A percentile compares a stretch with the other conserved stretches of the same genome.
These are phyloP conservation scores for Fistulifera solaris DNA, from an alignment of 108 stramenopile species.

Conservation along the genomic window DNA sequence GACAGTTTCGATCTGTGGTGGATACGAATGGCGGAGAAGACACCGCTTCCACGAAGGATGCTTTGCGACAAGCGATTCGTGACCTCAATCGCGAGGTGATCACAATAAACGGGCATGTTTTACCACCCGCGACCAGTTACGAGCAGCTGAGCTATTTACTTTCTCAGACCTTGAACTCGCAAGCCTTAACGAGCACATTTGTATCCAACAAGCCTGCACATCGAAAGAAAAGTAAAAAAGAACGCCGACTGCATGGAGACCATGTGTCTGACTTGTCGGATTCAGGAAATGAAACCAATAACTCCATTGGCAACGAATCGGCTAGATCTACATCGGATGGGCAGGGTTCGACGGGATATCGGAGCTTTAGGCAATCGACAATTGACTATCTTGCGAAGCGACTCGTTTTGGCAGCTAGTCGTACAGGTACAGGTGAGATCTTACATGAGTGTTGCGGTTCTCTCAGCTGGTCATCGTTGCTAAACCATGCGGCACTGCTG, in stretches of 20 bases:
- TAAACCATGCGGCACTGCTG: no score
- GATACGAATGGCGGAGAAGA: constrained; percentile 11
- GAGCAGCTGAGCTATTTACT: constrained; percentile 54
- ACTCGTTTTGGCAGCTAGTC: constrained; percentile 67
- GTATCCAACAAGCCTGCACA: neutral
- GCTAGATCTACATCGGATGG: neutral
- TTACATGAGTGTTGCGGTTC: no score
- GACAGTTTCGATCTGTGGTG: neutral
- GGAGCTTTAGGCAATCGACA: constrained; percentile 39
- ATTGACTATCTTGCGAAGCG: constrained; percentile 68
- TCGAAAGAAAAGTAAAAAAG: neutral
- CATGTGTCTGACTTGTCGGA: neutral
- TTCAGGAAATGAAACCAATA: constrained; percentile 4
- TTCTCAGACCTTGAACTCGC: constrained; percentile 52
- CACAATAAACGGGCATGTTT: constrained; percentile 73
- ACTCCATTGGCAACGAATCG: neutral
- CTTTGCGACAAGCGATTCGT: constrained; percentile 63
- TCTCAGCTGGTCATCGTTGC: no score
- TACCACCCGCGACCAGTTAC: constrained; percentile 65
- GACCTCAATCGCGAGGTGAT: constrained; percentile 78
- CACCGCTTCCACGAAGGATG: constrained; percentile 24
- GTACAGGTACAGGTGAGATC: constrained; percentile 51
- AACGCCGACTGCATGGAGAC: neutral
- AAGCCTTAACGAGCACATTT: constrained; percentile 20
- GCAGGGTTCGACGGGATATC: neutral